Evolutionary conservation across 345 rosid species (phyloP).

Genomic region (Eucalyptus grandis): DNA sequence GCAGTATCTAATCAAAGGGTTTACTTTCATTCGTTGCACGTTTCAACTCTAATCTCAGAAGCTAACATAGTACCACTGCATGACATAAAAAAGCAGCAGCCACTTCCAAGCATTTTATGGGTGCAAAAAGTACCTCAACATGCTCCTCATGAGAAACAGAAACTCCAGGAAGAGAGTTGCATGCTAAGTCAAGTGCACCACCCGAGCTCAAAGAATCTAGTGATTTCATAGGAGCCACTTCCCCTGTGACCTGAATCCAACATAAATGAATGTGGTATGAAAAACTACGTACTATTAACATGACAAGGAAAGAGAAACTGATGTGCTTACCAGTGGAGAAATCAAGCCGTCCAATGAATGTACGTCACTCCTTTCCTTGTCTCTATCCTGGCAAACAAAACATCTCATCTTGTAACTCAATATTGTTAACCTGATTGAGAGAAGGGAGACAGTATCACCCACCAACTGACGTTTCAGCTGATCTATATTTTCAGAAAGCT

Average conservation of each 20-base stretch:
- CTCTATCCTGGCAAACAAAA: conserved; percentile 35
- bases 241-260: conserved; percentile 20
- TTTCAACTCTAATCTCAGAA: not conserved
- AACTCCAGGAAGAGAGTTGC: conserved; percentile 5
- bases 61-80: not conserved
- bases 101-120: not conserved
- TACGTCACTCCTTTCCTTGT: conserved; percentile 17
- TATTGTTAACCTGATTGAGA: not conserved
- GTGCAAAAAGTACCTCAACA: conserved; percentile 13
- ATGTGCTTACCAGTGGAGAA: conserved; percentile 13
- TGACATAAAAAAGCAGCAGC: not conserved
- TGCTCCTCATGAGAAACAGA: conserved; percentile 6
- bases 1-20: not conserved
- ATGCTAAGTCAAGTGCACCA: conserved; percentile 6
- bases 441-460: conserved; percentile 7
- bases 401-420: not conserved
- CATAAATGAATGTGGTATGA: not conserved
- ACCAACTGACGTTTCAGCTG: conserved; percentile 57
- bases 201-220: conserved; percentile 5
- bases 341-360: conserved; percentile 25
- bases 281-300: not conserved
- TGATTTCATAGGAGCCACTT: conserved; percentile 1
- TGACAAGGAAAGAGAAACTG: not conserved
- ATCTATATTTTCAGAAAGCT: conserved; percentile 57
- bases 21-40: not conserved